Conservation (phyloP, 371 early-diverging fungal genomes). For the Circinella minor region DNA sequence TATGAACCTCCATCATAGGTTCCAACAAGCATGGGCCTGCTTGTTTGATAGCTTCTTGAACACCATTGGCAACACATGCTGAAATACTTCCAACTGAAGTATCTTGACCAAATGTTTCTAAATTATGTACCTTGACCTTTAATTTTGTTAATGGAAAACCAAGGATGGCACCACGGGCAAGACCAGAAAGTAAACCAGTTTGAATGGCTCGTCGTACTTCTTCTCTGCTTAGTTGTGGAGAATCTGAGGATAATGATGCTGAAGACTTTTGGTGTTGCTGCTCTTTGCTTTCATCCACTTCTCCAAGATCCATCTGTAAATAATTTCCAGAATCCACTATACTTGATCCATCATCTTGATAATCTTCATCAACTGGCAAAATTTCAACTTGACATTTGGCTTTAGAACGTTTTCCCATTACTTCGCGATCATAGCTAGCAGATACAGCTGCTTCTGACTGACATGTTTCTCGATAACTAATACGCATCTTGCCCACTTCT, state of each 20-base stretch:
- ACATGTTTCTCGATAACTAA: slow-evolving; percentile 89
- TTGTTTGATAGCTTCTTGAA: slow-evolving; percentile 61
- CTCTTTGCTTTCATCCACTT: background rate
- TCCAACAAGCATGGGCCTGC: slow-evolving; percentile 75
- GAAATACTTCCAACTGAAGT: slow-evolving; percentile 73
- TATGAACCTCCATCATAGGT: slow-evolving; percentile 85
- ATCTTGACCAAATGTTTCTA: slow-evolving; percentile 65
- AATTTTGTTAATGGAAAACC: slow-evolving; percentile 82
- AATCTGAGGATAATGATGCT: background rate
- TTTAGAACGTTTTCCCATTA: slow-evolving; percentile 73
- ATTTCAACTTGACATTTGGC: slow-evolving; percentile 67
- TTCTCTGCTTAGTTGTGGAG: slow-evolving; percentile 24
- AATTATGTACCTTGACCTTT: slow-evolving; percentile 55
- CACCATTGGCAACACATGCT: slow-evolving; percentile 66
- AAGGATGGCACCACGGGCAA: slow-evolving; percentile 81
- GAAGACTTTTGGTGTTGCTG: background rate
- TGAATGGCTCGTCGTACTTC: slow-evolving; percentile 65
- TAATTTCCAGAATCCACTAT: slow-evolving; percentile 31
- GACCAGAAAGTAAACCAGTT: slow-evolving; percentile 73
- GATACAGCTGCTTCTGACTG: slow-evolving; percentile 30
- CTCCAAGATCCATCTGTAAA: slow-evolving; percentile 13
- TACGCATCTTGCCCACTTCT: slow-evolving; percentile 84
- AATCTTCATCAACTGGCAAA: slow-evolving; percentile 44
- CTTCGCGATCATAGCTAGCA: slow-evolving; percentile 66
- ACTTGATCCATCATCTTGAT: slow-evolving; percentile 36